Evolutionary conservation across 768 basidiomycete genomes (phyloP), one percentile per base, ranked within the genome.

Genomic region (Glaciozyma antarctica): DNA sequence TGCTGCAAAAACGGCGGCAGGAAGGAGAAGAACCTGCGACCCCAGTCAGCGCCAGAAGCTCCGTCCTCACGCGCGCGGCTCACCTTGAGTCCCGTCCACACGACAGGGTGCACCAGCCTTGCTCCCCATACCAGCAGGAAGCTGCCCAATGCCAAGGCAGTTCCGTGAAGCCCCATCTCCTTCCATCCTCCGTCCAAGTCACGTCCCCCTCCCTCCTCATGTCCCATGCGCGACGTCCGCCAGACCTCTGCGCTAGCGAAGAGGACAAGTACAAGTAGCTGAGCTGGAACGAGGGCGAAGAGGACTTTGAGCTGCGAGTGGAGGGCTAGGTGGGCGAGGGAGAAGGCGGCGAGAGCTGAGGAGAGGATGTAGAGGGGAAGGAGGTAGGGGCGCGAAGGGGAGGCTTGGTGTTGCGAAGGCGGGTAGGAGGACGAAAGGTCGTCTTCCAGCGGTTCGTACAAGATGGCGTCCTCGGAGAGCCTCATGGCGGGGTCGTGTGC

Each of bases 281-380:
- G 38, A 41, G 38, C 38, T 6, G 38, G 38, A 41, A 41, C 38
- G 38, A 41, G 38, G 38, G 38, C 38, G n/a, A 51, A 15, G 2
- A 24, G n/a, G n/a, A 24, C 49, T 9, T 2, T 24, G n/a, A 10
- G 22, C 21, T n/a, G 49, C n/a, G 49, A 24, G 49, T 51, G 49
- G 49, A 51, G 49, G n/a, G 49, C 49, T 15, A 51, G 49, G 49
- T 51, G n/a, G 49, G 49, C n/a, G 22, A 51, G 49, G 49, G n/a
- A 51, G n/a, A n/a, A 51, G n/a, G n/a, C 49, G n/a, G n/a, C n/a
- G 5, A 51, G 5, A 15, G 49, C 12, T 5, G 49, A 51, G 21
- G 49, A 26, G 9, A 15, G n/a, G 24, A 51, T 26, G 2, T 2
- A 51, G 22, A 51, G 13, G 38, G 38, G 38, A 15, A 41, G 8